phyloP scores from a whole-genome alignment of 345 rosid genomes.

The Salix suchowensis region DNA sequence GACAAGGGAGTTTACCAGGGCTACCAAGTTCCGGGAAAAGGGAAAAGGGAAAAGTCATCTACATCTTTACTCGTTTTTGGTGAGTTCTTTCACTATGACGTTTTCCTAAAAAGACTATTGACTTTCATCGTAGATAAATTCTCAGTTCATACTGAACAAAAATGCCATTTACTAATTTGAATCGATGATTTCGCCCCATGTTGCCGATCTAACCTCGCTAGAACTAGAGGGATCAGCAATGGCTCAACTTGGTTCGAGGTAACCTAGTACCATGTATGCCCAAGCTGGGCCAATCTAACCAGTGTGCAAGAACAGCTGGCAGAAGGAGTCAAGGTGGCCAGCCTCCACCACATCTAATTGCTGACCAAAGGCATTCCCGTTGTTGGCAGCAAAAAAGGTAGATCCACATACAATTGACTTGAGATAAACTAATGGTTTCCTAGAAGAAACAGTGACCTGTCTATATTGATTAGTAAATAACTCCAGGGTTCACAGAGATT shows the following conservation, averaged over 20 bases:
- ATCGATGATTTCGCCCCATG: neutral
- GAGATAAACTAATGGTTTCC: neutral
- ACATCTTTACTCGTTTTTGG: no score
- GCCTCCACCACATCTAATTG: neutral
- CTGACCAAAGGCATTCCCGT: neutral
- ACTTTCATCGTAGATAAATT: no score
- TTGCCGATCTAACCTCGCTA: neutral
- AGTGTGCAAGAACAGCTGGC: neutral
- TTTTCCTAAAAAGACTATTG: no score
- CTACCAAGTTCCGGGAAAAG: neutral
- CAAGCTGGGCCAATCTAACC: neutral
- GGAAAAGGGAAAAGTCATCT: neutral
- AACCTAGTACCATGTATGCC: neutral
- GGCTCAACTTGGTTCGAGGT: neutral
- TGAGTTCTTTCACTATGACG: no score
- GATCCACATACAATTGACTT: neutral
- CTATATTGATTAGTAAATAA: neutral
- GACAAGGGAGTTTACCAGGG: neutral
- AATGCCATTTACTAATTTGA: neutral
- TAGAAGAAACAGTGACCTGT: neutral
- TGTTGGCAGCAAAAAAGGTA: neutral
- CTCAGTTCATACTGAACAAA: no score
- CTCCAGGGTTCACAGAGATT: neutral
- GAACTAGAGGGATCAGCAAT: neutral
- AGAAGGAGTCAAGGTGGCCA: neutral